Evolutionary conservation across 768 basidiomycete genomes (phyloP).

Genomic region (Russula emetica): DNA sequence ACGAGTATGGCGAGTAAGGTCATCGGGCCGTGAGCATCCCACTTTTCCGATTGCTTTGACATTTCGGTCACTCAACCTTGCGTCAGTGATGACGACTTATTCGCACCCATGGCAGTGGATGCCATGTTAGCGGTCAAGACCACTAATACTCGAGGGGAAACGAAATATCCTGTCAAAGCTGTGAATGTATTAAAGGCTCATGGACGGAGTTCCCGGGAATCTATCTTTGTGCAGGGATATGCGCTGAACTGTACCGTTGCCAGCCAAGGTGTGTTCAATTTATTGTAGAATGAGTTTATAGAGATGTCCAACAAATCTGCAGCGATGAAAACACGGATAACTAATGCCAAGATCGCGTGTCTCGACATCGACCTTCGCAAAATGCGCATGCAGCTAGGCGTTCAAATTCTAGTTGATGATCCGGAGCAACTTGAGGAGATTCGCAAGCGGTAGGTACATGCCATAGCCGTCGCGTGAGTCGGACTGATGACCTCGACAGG

Average conservation of each 20-base stretch:
- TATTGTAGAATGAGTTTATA: background rate
- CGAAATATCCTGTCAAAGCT: slow-evolving; percentile 98
- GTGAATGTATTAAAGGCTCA: slow-evolving; percentile 98
- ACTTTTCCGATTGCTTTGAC: slow-evolving; percentile 2
- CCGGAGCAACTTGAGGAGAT: slow-evolving; percentile 96
- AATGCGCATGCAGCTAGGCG: slow-evolving; percentile 93
- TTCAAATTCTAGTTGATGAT: slow-evolving; percentile 96
- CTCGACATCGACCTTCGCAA: slow-evolving; percentile 98
- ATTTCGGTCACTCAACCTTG: slow-evolving; percentile 11
- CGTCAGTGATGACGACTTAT: slow-evolving; percentile 89
- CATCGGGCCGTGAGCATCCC: slow-evolving; percentile 82
- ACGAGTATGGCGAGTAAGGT: slow-evolving; percentile 99
- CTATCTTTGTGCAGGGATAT: slow-evolving; percentile 91
- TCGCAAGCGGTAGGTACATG: slow-evolving; percentile 65
- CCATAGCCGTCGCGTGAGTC: slow-evolving; percentile 5
- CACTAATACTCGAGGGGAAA: slow-evolving; percentile 88
- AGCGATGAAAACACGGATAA: slow-evolving; percentile 98
- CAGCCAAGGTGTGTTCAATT: slow-evolving; percentile 73
- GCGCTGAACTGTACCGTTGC: slow-evolving; percentile 98
- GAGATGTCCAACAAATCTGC: background rate
- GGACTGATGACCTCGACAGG: slow-evolving; percentile 39
- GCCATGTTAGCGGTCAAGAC: slow-evolving; percentile 98
- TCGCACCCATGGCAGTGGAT: slow-evolving; percentile 98
- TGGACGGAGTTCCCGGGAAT: slow-evolving; percentile 92
- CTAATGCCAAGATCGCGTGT: slow-evolving; percentile 95